Evolutionary conservation across 192 early-diverging fungal genomes (phyloP).

Genomic region (Spizellomyces sp.): DNA sequence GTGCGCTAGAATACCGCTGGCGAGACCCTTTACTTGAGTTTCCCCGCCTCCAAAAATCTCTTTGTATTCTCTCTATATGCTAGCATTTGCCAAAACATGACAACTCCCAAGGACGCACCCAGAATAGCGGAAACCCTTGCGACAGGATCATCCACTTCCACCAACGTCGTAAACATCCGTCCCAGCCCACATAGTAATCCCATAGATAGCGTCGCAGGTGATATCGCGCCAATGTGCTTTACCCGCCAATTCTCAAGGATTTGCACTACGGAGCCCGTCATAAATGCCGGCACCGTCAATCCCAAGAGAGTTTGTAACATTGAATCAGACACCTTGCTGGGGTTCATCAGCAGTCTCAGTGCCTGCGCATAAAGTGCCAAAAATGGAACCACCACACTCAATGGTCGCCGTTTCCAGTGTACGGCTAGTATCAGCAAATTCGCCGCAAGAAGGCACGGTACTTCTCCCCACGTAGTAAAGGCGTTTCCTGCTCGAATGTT

Average conservation of each 20-base stretch:
- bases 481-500: conserved; percentile 21
- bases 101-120: conserved; percentile 22
- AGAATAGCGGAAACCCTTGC: conserved; percentile 4
- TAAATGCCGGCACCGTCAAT: conserved; percentile 20
- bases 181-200: conserved; percentile 30
- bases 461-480: conserved; percentile 28
- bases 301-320: conserved; percentile 18
- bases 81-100: conserved; percentile 23
- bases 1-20: background rate
- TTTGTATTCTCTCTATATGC: conserved; percentile 21
- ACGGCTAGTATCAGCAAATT: conserved; percentile 17
- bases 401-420: background rate
- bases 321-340: background rate
- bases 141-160: conserved; percentile 32
- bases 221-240: conserved; percentile 29
- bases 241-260: conserved; percentile 11
- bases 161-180: conserved; percentile 26
- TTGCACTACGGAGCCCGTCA: conserved; percentile 20
- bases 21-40: conserved; percentile 7
- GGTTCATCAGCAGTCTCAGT: conserved; percentile 2
- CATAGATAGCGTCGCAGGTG: conserved; percentile 25
- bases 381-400: background rate
- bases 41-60: conserved; percentile 15
- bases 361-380: background rate
- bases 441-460: conserved; percentile 12